Evolutionary conservation across 257 asterid genomes (phyloP), one percentile per base, ranked within the genome.

Genomic region (Galeopsis tetrahit): DNA sequence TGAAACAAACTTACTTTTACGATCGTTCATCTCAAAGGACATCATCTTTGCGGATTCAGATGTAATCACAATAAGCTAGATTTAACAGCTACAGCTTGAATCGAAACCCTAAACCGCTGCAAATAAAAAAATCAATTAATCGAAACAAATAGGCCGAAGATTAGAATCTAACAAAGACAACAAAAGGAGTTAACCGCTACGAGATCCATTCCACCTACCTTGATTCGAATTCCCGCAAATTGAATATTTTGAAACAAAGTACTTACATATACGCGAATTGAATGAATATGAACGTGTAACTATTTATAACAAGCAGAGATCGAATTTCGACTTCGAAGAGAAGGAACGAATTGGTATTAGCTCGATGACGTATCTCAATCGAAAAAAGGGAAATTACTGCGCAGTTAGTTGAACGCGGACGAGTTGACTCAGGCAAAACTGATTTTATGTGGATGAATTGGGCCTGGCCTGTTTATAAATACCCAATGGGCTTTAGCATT

Each of bases 11-110:
- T 82, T 69, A 85, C 94, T 87, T 74, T 88, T 89, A 35, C 89
- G 88, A 75, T 89, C 96, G 81, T 88, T 89, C 97, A 91, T 91
- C 82, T 91, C 95, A 72, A 89, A 82, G 67, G 91, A 81, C 79
- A 89, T 82, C 97, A 89, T 89, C 70, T 85, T 83, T 32, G 71
- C 81, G 53, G 79, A 71, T 79, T 74, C 72, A 53, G 83, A 81
- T 82, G 69, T 76, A 55, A 64, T 17, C 63, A 66, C 70, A 71
- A 15, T 6, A 32, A 44, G 33, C 72, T 32, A 38, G 74, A 82
- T 59, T 69, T 28, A 43, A 42, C 66, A 31, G 13, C 40, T 35
- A 51, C 63, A 73, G 31, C 46, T 63, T 66, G 64, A 74, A 55
- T 63, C 21, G 71, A 71, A 80, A 60, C 72, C 73, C 70, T 60